phyloP scores from a whole-genome alignment of 345 rosid genomes.

The Angophora floribunda region DNA sequence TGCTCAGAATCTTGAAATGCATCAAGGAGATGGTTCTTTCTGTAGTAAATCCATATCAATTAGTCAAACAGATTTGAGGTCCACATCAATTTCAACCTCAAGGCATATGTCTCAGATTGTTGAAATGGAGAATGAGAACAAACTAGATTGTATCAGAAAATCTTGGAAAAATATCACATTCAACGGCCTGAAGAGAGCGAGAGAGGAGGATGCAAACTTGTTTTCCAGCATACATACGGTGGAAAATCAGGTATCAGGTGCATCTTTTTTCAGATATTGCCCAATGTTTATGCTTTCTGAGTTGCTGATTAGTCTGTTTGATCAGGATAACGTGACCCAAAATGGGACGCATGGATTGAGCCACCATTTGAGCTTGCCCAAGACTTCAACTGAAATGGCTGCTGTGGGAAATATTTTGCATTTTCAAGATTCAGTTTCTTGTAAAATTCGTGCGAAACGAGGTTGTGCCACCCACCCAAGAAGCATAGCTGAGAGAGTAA shows the following conservation, averaged over 20 bases:
- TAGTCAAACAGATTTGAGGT: conserved; percentile 5
- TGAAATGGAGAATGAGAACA: conserved; percentile 18
- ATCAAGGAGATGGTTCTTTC: not conserved
- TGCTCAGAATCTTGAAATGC: conserved; percentile 7
- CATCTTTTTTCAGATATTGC: not conserved
- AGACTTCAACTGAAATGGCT: conserved; percentile 39
- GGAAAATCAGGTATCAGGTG: conserved; percentile 19
- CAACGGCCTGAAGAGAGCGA: conserved; percentile 14
- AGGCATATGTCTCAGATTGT: conserved; percentile 19
- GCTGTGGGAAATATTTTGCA: conserved; percentile 26
- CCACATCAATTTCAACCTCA: conserved; percentile 12
- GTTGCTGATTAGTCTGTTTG: not conserved
- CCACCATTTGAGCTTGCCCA: conserved; percentile 61
- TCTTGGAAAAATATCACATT: conserved; percentile 17
- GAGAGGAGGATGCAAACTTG: conserved; percentile 7
- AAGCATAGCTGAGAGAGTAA: conserved; percentile 88
- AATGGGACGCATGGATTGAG: conserved; percentile 27
- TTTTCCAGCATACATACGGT: conserved; percentile 5
- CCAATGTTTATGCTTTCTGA: not conserved
- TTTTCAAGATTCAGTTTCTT: conserved; percentile 55
- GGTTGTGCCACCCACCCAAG: conserved; percentile 90
- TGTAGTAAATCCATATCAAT: not conserved
- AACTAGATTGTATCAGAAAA: not conserved
- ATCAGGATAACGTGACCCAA: conserved; percentile 27
- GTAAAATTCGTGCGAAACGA: conserved; percentile 73